phyloP scores from a whole-genome alignment of 139 green algal genomes.

The Yamagishiella unicocca region DNA sequence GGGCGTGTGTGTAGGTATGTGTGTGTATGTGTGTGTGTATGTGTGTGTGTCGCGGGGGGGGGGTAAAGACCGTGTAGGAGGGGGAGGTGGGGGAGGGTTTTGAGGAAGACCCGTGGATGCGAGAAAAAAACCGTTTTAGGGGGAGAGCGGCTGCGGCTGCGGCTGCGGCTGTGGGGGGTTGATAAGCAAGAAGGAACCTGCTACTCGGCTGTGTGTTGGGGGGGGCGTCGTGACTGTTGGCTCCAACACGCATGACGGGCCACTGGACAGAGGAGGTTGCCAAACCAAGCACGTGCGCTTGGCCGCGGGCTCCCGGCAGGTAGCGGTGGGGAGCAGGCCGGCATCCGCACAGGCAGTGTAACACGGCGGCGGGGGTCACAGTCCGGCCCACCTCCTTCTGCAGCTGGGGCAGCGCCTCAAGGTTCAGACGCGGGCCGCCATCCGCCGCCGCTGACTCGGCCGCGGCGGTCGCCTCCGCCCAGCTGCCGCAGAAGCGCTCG shows the following conservation, averaged over 20 bases:
- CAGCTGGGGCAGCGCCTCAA: constrained; percentile 15
- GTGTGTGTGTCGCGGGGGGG: too few relatives aligned
- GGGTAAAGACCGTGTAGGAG: too few relatives aligned
- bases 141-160: not conserved
- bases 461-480: not conserved
- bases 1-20: not conserved
- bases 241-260: too few relatives aligned
- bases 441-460: not conserved
- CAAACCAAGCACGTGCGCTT: not conserved
- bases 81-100: not conserved
- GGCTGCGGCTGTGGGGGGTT: not conserved
- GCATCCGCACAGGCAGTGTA: not conserved
- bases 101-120: not conserved
- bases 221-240: too few relatives aligned
- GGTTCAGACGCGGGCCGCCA: not conserved
- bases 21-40: too few relatives aligned
- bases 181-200: too few relatives aligned
- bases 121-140: not conserved
- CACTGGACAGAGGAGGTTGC: too few relatives aligned
- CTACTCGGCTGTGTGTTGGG: too few relatives aligned
- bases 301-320: not conserved
- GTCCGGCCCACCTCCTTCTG: constrained; percentile 17
- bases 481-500: constrained; percentile 19
- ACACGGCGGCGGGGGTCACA: not conserved
- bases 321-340: not conserved